Percentiles rank a stretch among this genome's conserved stretches.
phyloP scores from a whole-genome alignment of 768 basidiomycete species.

The Hemileccinum rubropunctum region DNA sequence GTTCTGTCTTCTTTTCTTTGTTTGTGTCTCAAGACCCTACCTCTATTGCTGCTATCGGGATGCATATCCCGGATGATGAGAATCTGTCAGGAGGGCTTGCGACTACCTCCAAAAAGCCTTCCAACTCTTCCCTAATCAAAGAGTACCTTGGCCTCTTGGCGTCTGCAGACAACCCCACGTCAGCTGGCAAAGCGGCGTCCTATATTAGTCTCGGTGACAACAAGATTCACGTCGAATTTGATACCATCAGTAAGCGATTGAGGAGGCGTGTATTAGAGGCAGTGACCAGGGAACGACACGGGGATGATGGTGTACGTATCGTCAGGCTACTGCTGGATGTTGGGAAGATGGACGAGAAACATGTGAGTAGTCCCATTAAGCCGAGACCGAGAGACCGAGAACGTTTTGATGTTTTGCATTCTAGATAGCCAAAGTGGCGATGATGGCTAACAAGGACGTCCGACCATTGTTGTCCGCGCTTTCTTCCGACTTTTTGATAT shows the following conservation, averaged over 20 bases:
- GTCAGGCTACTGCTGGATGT: conserved; percentile 73
- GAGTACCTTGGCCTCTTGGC: conserved; percentile 82
- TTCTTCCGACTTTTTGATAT: conserved; percentile 78
- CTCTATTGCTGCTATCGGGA: conserved; percentile 60
- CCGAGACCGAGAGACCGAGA: neutral
- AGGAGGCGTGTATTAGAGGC: conserved; percentile 72
- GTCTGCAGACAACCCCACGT: conserved; percentile 78
- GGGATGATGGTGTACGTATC: conserved; percentile 79
- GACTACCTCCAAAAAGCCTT: conserved; percentile 50
- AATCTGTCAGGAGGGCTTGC: conserved; percentile 63
- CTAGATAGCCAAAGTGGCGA: conserved; percentile 88
- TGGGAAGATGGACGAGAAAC: conserved; percentile 94
- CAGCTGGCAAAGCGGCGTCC: conserved; percentile 62
- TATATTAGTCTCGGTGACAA: conserved; percentile 70
- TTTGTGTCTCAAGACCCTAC: conserved; percentile 50
- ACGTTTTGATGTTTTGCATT: neutral
- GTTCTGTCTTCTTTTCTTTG: neutral
- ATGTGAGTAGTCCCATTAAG: conserved; percentile 45
- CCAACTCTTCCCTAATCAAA: conserved; percentile 60
- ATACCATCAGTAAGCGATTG: conserved; percentile 63
- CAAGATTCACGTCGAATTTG: conserved; percentile 81
- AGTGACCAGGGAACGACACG: conserved; percentile 79
- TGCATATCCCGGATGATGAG: conserved; percentile 61
- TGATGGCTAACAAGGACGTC: conserved; percentile 89
- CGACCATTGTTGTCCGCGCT: conserved; percentile 78